A percentile compares a stretch with the other conserved stretches of the same genome.
phyloP scores from a whole-genome alignment of 2,329 filamentous ascomycete species.

The Claviceps fusiformis region DNA sequence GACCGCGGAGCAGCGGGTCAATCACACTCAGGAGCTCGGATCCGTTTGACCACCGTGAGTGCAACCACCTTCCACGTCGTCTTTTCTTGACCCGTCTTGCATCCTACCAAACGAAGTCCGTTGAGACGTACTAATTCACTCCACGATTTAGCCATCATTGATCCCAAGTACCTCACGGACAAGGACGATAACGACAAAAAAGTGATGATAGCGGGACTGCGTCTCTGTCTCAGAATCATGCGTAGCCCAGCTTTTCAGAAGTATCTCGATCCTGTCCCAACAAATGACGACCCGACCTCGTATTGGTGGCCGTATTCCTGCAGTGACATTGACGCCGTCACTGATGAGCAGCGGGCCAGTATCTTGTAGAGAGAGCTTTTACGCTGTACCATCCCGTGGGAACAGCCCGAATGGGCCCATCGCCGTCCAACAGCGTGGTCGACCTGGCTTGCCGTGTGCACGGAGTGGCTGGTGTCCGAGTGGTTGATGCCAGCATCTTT shows the following conservation, averaged over 20 bases:
- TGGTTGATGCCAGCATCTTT: constrained; percentile 44
- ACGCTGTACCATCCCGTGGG: constrained; percentile 11
- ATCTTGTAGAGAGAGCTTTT: constrained; percentile 8
- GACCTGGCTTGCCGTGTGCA: constrained; percentile 40
- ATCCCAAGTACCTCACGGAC: constrained; percentile 10
- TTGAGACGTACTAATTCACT: not conserved
- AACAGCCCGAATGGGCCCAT: constrained; percentile 10
- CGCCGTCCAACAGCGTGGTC: constrained; percentile 15
- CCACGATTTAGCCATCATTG: constrained; percentile 8
- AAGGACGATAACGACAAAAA: constrained; percentile 9
- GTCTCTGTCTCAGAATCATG: constrained; percentile 8
- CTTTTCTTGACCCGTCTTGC: not conserved
- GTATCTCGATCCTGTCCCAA: constrained; percentile 7
- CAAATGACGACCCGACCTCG: constrained; percentile 6
- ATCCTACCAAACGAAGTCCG: not conserved
- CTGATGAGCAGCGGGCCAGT: constrained; percentile 9
- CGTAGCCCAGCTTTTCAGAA: constrained; percentile 5
- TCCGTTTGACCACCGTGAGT: constrained; percentile 10
- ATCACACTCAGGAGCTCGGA: constrained; percentile 8
- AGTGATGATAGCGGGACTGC: constrained; percentile 9
- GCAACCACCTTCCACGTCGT: not conserved
- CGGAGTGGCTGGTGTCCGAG: constrained; percentile 37
- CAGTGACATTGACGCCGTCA: constrained; percentile 8
- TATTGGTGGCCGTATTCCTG: constrained; percentile 12
- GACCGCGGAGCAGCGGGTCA: constrained; percentile 9